These are phyloP conservation scores for Allium sativum DNA, from an alignment of 106 monocot genomes.

Conservation along the genomic window DNA sequence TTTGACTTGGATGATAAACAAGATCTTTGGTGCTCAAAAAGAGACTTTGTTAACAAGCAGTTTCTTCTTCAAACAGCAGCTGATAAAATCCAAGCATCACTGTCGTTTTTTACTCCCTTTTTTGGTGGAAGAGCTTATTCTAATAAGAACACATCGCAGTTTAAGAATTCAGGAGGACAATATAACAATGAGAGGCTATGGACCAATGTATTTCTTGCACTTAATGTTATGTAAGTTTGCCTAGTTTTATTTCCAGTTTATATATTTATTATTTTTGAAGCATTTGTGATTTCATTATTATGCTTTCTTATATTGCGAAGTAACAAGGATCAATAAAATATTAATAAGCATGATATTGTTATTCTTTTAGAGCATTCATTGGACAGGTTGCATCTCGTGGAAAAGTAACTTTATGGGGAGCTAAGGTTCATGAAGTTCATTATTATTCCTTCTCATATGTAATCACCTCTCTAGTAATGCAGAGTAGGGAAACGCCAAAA, in stretches of 20 bases:
- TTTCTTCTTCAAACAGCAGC: constrained; percentile 15
- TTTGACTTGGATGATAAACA: constrained; percentile 9
- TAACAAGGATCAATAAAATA: neutral
- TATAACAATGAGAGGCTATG: constrained; percentile 30
- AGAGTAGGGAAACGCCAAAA: no score
- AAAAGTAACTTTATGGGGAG: constrained; percentile 54
- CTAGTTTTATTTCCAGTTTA: neutral
- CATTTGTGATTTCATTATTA: neutral
- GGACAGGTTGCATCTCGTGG: constrained; percentile 63
- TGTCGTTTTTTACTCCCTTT: constrained; percentile 25
- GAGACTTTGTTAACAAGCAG: constrained; percentile 10
- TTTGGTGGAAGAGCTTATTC: constrained; percentile 24
- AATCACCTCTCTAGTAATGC: no score
- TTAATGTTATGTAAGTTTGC: constrained; percentile 56
- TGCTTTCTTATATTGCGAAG: neutral
- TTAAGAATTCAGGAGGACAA: constrained; percentile 15
- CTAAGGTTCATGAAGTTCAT: constrained; percentile 40
- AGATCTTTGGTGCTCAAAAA: constrained; percentile 11
- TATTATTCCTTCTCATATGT: no score
- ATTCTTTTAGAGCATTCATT: constrained; percentile 37
- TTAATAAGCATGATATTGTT: neutral
- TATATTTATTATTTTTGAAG: neutral
- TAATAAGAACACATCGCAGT: constrained; percentile 13
- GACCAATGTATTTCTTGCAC: constrained; percentile 51
- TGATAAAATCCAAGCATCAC: constrained; percentile 17